Evolutionary conservation across 2,329 filamentous ascomycete genomes (phyloP), one percentile per base, ranked within the genome.

Genomic region (Scedosporium boydii): DNA sequence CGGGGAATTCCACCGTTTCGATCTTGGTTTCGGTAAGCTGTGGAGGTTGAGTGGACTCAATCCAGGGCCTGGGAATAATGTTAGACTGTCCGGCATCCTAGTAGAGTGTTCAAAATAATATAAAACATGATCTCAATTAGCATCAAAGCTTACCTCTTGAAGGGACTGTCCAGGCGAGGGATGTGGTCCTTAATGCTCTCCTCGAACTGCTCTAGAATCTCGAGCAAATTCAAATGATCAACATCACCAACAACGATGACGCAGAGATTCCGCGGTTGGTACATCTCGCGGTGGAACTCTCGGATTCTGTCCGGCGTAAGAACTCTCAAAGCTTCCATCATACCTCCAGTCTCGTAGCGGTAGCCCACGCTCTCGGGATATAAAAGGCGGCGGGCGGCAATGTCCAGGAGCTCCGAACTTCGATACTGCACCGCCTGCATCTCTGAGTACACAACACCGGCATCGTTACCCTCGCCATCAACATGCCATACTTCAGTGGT

Each of bases 401-500:
- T 80, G 66, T 96, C 91, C 84, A 98, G 96, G 63, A 98, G 84
- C 72, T 96, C 91, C 6, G 82, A 80, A 67, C 89, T 87, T 60
- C 86, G 87, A 71, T 96, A 96, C 71, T 98, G 90, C 2, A 96
- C 87, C 26, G 88, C 95, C 75, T 99, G 95, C 95, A 99, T 99
- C 76, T 99, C 95, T 0, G 93, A 97, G 75, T 99, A 99, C 7
- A 99, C 95, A 1, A 97, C 93, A 65, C 92, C 95, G 51, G 95
- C 95, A 81, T 99, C 95, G 66, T 98, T 89, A 63, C 95, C 95
- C 67, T 90, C 86, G 16, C 91, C 93, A 71, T 99, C 91, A 62
- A 99, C 85, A 72, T 99, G 95, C 77, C 96, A 92, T 1, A 99
- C 95, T 74, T 99, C 95, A 2, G 95, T 99, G 67, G 93, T 88